Evolutionary conservation across 495 filamentous ascomycete genomes (phyloP).

Genomic region (Neurospora africana): DNA sequence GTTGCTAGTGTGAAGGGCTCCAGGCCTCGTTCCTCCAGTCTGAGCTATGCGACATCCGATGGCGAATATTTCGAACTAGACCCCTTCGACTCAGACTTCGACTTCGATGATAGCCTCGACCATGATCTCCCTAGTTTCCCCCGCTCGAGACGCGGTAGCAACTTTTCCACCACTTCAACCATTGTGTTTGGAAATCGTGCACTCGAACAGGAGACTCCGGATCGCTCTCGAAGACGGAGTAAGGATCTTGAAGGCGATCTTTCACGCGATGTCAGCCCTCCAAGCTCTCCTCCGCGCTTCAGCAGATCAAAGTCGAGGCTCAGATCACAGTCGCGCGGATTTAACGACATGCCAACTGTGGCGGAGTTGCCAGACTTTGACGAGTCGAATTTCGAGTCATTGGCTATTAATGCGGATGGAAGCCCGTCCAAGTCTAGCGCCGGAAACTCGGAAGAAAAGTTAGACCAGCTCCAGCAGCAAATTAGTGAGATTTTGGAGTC

Average conservation of each 20-base stretch:
- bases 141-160: slow-evolving; percentile 22
- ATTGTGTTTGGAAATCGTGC: slow-evolving; percentile 20
- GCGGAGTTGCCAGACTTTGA: slow-evolving; percentile 22
- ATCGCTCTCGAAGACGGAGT: slow-evolving; percentile 23
- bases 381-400: background rate
- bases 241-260: slow-evolving; percentile 11
- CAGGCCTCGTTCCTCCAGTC: background rate
- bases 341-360: slow-evolving; percentile 31
- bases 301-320: slow-evolving; percentile 17
- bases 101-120: slow-evolving; percentile 12
- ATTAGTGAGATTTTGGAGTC: slow-evolving; percentile 73
- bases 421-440: slow-evolving; percentile 25
- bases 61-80: background rate
- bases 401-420: slow-evolving; percentile 16
- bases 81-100: slow-evolving; percentile 5
- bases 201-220: slow-evolving; percentile 21
- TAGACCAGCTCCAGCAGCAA: slow-evolving; percentile 67
- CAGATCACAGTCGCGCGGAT: slow-evolving; percentile 33
- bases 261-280: slow-evolving; percentile 28
- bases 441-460: slow-evolving; percentile 27
- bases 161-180: slow-evolving; percentile 30
- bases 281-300: slow-evolving; percentile 31
- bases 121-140: slow-evolving; percentile 11
- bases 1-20: background rate
- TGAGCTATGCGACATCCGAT: background rate